A percentile compares a stretch with the other conserved stretches of the same genome.
These are phyloP conservation scores for Drechslerella coelobrocha DNA, from an alignment of 2,329 filamentous ascomycete species.

Conservation along the genomic window DNA sequence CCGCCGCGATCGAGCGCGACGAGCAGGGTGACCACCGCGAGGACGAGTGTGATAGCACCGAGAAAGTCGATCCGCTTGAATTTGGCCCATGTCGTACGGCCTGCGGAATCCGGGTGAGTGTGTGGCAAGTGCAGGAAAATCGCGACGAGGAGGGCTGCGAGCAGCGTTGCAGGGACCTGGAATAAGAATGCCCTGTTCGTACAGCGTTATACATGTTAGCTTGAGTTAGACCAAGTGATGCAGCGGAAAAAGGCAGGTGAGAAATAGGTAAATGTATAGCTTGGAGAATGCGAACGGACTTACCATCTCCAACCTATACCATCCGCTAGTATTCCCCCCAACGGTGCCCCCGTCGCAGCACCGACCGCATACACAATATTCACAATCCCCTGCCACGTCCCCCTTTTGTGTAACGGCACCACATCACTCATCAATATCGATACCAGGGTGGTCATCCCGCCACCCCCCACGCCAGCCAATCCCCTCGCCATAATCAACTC, in stretches of 20 bases:
- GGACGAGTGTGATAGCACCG: constrained; percentile 71
- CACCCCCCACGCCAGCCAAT: constrained; percentile 57
- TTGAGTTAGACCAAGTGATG: no score
- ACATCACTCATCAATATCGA: constrained; percentile 75
- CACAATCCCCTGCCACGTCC: constrained; percentile 75
- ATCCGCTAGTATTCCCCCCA: constrained; percentile 76
- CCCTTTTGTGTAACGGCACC: constrained; percentile 72
- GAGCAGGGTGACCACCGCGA: constrained; percentile 71
- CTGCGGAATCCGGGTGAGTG: constrained; percentile 66
- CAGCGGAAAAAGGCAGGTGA: no score
- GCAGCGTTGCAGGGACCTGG: constrained; percentile 72
- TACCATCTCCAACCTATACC: constrained; percentile 77
- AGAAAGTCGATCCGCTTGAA: constrained; percentile 74
- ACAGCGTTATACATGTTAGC: no score
- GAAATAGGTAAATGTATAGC: constrained; percentile 56
- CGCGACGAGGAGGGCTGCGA: constrained; percentile 70
- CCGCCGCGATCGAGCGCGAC: constrained; percentile 75
- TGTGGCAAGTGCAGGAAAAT: constrained; percentile 68
- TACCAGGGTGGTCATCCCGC: constrained; percentile 62
- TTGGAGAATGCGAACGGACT: no score
- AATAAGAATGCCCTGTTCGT: constrained; percentile 69
- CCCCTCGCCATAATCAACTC: constrained; percentile 71
- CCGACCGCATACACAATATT: constrained; percentile 76
- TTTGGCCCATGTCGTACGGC: constrained; percentile 63
- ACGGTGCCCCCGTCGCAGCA: constrained; percentile 71